A percentile compares a stretch with the other conserved stretches of the same genome.
These are phyloP conservation scores for Daedalea quercina DNA, from an alignment of 768 basidiomycete species.

Conservation along the genomic window DNA sequence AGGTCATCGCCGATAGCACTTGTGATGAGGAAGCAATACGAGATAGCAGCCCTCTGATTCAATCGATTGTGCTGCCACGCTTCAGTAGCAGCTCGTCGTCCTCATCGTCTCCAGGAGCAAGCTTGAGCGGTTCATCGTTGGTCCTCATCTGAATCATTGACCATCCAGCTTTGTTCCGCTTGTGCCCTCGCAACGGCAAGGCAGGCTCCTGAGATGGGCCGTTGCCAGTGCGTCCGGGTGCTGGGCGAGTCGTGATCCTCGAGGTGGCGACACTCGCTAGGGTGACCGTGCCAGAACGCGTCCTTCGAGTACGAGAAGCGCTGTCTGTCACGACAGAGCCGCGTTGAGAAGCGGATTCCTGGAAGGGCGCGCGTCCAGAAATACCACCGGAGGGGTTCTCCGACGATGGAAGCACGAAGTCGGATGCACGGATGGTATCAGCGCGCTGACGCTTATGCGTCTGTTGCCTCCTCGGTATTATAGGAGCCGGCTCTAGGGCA, in stretches of 20 bases:
- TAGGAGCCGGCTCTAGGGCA: not conserved
- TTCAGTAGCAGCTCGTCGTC: conserved; percentile 21
- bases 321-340: not conserved
- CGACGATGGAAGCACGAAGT: conserved; percentile 16
- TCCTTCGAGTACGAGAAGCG: conserved; percentile 28
- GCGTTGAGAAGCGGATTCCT: not conserved
- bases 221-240: not conserved
- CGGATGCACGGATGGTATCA: conserved; percentile 46
- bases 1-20: not conserved
- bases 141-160: conserved; percentile 20
- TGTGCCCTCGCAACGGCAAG: not conserved
- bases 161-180: conserved; percentile 9
- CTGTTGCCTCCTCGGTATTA: conserved; percentile 1
- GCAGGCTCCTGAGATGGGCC: not conserved
- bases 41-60: not conserved
- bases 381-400: too few species aligned
- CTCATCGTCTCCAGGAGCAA: conserved; percentile 13
- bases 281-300: conserved; percentile 43
- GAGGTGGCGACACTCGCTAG: conserved; percentile 12
- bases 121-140: conserved; percentile 17
- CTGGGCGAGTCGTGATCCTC: not conserved
- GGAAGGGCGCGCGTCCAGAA: too few species aligned
- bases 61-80: conserved; percentile 4
- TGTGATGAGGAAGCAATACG: too few species aligned
- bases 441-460: conserved; percentile 27